A percentile compares a stretch with the other conserved stretches of the same genome.
Evolutionary conservation across 345 rosid species (phyloP).

Genomic region (Garcia nutans): DNA sequence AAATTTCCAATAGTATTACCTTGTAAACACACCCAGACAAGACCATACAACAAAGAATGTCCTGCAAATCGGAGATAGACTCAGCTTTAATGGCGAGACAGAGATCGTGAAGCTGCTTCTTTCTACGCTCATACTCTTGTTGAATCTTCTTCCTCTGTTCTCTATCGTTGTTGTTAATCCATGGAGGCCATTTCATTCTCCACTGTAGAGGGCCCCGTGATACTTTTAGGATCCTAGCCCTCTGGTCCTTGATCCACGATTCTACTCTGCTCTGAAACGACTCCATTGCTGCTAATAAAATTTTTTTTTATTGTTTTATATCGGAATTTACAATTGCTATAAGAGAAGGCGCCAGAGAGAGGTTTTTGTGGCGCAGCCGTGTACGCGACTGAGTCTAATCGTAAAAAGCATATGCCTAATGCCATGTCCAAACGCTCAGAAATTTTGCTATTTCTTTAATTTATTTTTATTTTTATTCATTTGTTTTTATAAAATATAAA

Average conservation of each 20-base stretch:
- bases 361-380: background rate
- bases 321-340: background rate
- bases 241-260: slow-evolving; percentile 92
- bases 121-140: slow-evolving; percentile 67
- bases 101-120: slow-evolving; percentile 73
- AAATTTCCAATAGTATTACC: slow-evolving; percentile 31
- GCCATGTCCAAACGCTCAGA: too few species aligned
- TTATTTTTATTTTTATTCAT: background rate
- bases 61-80: slow-evolving; percentile 80
- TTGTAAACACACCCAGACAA: slow-evolving; percentile 94
- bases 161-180: slow-evolving; percentile 48
- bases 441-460: background rate
- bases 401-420: slow-evolving; percentile 9
- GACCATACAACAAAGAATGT: slow-evolving; percentile 94
- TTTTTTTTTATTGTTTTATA: background rate
- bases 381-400: background rate
- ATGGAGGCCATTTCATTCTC: slow-evolving; percentile 78
- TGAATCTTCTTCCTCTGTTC: slow-evolving; percentile 67
- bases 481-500: too few species aligned
- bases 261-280: slow-evolving; percentile 70
- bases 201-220: slow-evolving; percentile 87
- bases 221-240: slow-evolving; percentile 57
- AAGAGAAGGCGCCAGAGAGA: background rate
- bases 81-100: slow-evolving; percentile 76
- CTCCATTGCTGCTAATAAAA: slow-evolving; percentile 35